Percentiles rank a stretch among this genome's conserved stretches.
Evolutionary conservation across 306 rosid species (phyloP).

Genomic region (Prinsepia uniflora): DNA sequence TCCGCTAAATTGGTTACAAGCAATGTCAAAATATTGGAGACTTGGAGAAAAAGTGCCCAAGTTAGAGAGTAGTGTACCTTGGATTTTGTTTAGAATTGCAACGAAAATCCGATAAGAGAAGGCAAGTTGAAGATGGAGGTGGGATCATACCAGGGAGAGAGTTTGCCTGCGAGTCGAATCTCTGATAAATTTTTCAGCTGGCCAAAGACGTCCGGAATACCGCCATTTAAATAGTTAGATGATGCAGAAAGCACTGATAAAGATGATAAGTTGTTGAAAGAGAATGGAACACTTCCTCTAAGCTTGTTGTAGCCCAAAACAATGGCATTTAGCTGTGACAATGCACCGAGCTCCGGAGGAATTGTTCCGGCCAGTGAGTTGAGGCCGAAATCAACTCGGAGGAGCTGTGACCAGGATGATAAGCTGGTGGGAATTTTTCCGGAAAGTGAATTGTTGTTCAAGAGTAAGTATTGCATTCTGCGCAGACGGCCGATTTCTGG

Average conservation of each 20-base stretch:
- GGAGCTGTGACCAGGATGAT: neutral
- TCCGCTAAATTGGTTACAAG: neutral
- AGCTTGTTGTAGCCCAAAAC: neutral
- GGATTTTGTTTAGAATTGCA: neutral
- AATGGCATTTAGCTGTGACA: neutral
- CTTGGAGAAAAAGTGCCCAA: neutral
- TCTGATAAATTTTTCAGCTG: neutral
- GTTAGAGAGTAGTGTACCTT: constrained; percentile 3
- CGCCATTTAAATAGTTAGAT: neutral
- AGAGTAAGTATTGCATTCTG: neutral
- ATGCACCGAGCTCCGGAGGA: neutral
- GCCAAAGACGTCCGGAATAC: neutral
- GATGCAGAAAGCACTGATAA: neutral
- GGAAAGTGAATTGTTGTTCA: neutral
- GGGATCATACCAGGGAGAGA: neutral
- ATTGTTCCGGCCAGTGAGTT: neutral
- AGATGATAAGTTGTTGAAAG: neutral
- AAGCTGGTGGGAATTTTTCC: neutral
- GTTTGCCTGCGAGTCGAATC: neutral
- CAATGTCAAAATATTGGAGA: neutral
- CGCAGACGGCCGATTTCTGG: neutral
- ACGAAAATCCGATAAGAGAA: neutral
- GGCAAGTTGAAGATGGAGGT: neutral
- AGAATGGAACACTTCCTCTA: constrained; percentile 2
- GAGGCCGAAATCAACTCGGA: neutral